Evolutionary conservation across 306 rosid species (phyloP), one percentile per base, ranked within the genome.

Genomic region (Prunus persica): DNA sequence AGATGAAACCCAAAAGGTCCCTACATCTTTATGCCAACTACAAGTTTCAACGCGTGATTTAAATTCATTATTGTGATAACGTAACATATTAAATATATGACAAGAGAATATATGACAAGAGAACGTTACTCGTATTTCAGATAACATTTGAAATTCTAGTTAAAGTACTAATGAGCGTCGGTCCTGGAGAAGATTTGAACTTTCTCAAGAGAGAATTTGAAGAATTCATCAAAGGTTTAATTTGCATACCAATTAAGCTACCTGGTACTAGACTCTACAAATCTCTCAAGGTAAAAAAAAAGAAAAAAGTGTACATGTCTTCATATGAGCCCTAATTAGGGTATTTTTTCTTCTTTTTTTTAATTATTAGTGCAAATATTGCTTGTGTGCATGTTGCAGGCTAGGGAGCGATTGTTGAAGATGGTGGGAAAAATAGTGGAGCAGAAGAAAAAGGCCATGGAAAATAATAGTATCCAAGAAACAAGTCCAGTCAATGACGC

Each of bases 231-330:
- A 95, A 95, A 82, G 99, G 91, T 1, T 87, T 95, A 75, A 88
- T 91, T 68, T 92, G 99, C 84, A 60, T 92, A 61, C 99, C 99
- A 18, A 50, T 95, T 82, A 92, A 92, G 82, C 82, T 91, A 38
- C 99, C 99, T 0, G 96, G 98, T 83, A 87, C 96, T 19, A 83
- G 86, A 65, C 88, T 95, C 2, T 83, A 95, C 32, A 95, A 95
- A 89, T 95, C 99, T 51, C 84, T 95, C 65, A 92, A 92, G 99
- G 98, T 65, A 46, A 9, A 67, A 6, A 38, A 34, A 38, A 38
- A 38, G n/a, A n/a, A n/a, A 38, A 38, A 38, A 6, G 9, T 7
- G 9, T 27, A 10, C 56, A 32, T 69, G 11, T 69, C 43, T 38
- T 38, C 43, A 38, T 1, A 9, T 1, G 9, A 38, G 9, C 2